Evolutionary conservation across 139 green algal genomes (phyloP), one percentile per base, ranked within the genome.

Genomic region (Auxenochlorella pyrenoidosa): DNA sequence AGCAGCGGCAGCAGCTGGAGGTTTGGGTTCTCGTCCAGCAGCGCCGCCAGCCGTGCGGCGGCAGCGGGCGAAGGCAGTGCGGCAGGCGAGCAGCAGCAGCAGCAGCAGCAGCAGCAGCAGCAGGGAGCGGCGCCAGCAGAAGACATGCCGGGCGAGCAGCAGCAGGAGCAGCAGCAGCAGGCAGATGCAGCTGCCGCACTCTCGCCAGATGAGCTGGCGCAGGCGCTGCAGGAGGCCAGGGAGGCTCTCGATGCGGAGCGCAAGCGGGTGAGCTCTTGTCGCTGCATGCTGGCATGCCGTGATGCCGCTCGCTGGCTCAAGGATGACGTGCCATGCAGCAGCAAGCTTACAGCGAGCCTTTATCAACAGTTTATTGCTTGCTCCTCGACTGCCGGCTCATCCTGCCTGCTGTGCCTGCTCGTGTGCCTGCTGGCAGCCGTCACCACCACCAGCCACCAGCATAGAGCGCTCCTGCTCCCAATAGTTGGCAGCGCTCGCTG

Each of bases 21-120:
- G 72, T 85, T 84, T 75, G 86, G 78, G 75, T 89, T 86, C 78
- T 68, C 54, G 2, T 79, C 85, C 10, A 85, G 75, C 24, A 79
- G 72, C 75, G 78, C 78, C 70, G 70, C 70, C 70, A 43, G 70
- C 34, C 70, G 70, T 43, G 70, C 70, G 70, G 70, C 70, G 70
- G 70, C 70, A 76, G 70, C 70, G 3, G 70, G 47, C n/a, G 47
- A 70, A 70, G 32, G 58, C 13, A 28, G 68, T 60, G 84, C 58
- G 34, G 75, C 47, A 18, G 75, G 13, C 13, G 28, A 63, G 58
- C 58, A 82, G 75, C 75, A 84, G 58, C 30, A 32, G 34, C 60
- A 32, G 80, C 73, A n/a, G 73, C 34, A 32, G 38, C 2, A 1
- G 81, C 51, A 38, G 54, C 51, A 81, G 75, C 75, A 83, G 51